Percentiles rank a stretch among this genome's conserved stretches.
phyloP scores from a whole-genome alignment of 2,329 filamentous ascomycete genomes.

The Neoscytalidium dimidiatum region DNA sequence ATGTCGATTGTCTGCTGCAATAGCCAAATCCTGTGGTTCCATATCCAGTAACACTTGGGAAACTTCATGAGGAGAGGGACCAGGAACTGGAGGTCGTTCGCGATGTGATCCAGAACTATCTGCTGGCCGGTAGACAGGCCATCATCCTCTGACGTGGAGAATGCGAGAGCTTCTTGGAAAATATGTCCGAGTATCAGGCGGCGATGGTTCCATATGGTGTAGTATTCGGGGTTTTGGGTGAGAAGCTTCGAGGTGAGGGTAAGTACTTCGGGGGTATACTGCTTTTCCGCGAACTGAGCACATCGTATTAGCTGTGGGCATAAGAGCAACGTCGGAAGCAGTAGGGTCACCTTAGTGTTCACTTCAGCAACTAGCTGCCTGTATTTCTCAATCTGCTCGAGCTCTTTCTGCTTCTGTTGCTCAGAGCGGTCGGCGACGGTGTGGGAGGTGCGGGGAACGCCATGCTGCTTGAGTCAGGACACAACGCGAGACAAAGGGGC shows the following conservation, averaged over 20 bases:
- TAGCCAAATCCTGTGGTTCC: slow-evolving; percentile 92
- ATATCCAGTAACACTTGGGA: slow-evolving; percentile 99
- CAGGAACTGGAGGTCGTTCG: slow-evolving; percentile 76
- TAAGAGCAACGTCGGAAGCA: not conserved
- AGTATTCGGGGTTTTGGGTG: slow-evolving; percentile 81
- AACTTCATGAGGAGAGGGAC: slow-evolving; percentile 80
- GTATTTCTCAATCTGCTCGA: slow-evolving; percentile 75
- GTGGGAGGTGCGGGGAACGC: slow-evolving; percentile 65
- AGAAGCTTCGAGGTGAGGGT: slow-evolving; percentile 72
- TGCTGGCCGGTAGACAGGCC: slow-evolving; percentile 6
- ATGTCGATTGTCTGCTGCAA: slow-evolving; percentile 69
- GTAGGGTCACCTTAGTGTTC: slow-evolving; percentile 54
- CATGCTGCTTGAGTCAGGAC: slow-evolving; percentile 63
- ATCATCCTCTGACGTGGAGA: slow-evolving; percentile 43
- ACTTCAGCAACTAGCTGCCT: slow-evolving; percentile 69
- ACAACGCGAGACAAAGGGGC: not conserved
- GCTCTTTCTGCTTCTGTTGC: slow-evolving; percentile 70
- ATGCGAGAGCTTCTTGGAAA: slow-evolving; percentile 38
- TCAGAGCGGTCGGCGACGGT: slow-evolving; percentile 61
- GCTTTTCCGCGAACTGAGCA: slow-evolving; percentile 44
- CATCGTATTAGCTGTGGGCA: not conserved
- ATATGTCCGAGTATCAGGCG: slow-evolving; percentile 69
- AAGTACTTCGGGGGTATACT: slow-evolving; percentile 61
- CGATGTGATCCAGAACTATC: slow-evolving; percentile 57
- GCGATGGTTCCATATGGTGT: slow-evolving; percentile 88